Evolutionary conservation across 2,329 filamentous ascomycete genomes (phyloP), one percentile per base, ranked within the genome.

Genomic region (Emmonsiellopsis sp.): DNA sequence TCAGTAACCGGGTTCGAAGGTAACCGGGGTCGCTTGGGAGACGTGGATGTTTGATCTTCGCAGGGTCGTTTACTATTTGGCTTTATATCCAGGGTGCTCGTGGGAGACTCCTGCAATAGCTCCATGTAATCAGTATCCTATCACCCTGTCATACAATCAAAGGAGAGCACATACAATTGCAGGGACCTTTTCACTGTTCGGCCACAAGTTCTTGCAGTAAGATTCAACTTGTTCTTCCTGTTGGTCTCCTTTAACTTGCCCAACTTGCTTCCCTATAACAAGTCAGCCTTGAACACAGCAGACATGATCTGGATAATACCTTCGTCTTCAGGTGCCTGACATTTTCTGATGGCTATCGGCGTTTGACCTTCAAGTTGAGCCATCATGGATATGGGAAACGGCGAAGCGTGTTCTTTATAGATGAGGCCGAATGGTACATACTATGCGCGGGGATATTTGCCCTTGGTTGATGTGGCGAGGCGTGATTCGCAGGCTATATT

Each of bases 101-200:
- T 38, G 46, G 47, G 34, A 50, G 47, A 30, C 7, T 50, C 34
- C 47, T 37, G 47, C 34, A 49, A 49, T 49, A 49, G 6, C 46
- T 48, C 46, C 32, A 8, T 30, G 6, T 4, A 50, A 50, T 50
- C 37, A 50, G 47, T 50, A 30, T 38, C 47, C 35, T 31, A 50
- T 50, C 34, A 13, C 15, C 7, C 45, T 15, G 47, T n/a, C 47
- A 50, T 38, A 34, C 45, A 48, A 50, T 13, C 10, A 16, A 50
- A 30, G 32, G 38, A 50, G 34, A 37, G 34, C 15, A n/a, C 47
- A 50, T 50, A 50, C 32, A 35, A 26, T 1, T 34, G 45, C 26
- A 50, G 47, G 47, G 16, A 34, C 15, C 1, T 13, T 38, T 48
- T 48, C 16, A 48, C 31, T 15, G 30, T 8, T 34, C 34, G 35